These are phyloP conservation scores for Pseudocercospora ulei DNA, from an alignment of 2,329 filamentous ascomycete species.

Conservation along the genomic window DNA sequence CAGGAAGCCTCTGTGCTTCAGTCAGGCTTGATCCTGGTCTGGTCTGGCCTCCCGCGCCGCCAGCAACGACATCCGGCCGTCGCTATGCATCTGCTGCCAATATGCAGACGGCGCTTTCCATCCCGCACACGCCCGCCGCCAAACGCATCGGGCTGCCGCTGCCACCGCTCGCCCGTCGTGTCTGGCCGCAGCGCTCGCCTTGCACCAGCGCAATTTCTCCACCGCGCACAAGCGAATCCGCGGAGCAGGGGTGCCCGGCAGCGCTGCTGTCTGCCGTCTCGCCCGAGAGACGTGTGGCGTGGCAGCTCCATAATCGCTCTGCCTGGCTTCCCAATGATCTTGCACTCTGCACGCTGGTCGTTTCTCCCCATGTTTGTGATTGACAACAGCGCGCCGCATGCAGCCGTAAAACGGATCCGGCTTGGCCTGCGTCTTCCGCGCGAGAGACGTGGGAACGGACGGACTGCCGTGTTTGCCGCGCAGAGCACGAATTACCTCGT, in stretches of 20 bases:
- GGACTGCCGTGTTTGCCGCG: slow-evolving; percentile 1
- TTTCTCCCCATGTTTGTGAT: slow-evolving; percentile 3
- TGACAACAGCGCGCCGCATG: slow-evolving; percentile 3
- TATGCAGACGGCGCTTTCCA: too few species aligned
- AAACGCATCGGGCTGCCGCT: too few species aligned
- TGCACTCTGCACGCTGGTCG: background rate
- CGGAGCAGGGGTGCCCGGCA: slow-evolving; percentile 3
- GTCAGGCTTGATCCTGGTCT: too few species aligned
- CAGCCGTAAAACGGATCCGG: slow-evolving; percentile 1
- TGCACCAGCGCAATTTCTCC: slow-evolving; percentile 9
- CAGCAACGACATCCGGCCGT: too few species aligned
- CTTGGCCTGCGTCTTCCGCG: background rate
- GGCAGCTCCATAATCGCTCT: background rate
- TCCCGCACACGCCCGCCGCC: too few species aligned
- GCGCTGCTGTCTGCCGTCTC: slow-evolving; percentile 3
- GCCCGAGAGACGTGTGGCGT: slow-evolving; percentile 6
- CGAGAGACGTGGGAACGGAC: too few species aligned
- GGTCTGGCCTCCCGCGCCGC: too few species aligned
- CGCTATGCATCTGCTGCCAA: too few species aligned
- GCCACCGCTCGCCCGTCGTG: slow-evolving; percentile 2
- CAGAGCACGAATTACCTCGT: too few species aligned
- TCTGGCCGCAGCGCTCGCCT: slow-evolving; percentile 5
- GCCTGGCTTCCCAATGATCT: too few species aligned
- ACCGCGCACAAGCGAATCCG: slow-evolving; percentile 6
- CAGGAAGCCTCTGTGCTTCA: too few species aligned